Evolutionary conservation across 1,139 yeast species (phyloP).

Genomic region (Pichia sp.): DNA sequence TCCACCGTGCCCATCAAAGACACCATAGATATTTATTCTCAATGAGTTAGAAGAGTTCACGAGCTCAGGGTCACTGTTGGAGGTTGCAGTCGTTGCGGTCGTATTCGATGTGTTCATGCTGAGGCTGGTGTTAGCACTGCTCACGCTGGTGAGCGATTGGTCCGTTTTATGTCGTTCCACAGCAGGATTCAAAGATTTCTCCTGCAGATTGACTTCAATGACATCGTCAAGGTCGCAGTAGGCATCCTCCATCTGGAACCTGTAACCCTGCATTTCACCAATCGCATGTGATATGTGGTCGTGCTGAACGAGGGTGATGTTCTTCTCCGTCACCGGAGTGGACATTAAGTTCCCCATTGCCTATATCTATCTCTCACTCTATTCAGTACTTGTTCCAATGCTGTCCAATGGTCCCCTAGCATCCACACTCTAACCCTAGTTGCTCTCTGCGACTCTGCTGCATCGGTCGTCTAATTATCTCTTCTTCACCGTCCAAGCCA

Average conservation of each 20-base stretch:
- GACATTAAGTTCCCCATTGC: conserved; percentile 72
- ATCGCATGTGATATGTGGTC: conserved; percentile 52
- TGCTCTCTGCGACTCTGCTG: no score
- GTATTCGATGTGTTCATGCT: conserved; percentile 5
- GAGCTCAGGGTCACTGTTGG: not conserved
- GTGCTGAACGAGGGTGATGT: conserved; percentile 39
- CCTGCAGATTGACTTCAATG: conserved; percentile 17
- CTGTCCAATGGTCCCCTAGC: not conserved
- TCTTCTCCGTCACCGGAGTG: conserved; percentile 69
- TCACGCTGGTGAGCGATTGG: conserved; percentile 1
- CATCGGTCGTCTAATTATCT: not conserved
- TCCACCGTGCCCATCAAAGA: conserved; percentile 83
- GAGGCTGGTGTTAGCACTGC: not conserved
- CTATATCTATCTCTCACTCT: not conserved
- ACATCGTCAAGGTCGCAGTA: conserved; percentile 44
- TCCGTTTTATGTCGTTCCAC: conserved; percentile 9
- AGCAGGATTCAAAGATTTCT: not conserved
- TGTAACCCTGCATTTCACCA: conserved; percentile 78
- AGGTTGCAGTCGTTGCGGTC: conserved; percentile 2
- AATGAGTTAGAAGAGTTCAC: conserved; percentile 13
- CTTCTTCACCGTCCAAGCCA: not conserved
- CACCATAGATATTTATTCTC: conserved; percentile 58
- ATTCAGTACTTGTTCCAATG: not conserved
- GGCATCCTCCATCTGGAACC: conserved; percentile 76
- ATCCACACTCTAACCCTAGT: not conserved